phyloP scores from a whole-genome alignment of 2,329 filamentous ascomycete genomes.

The Penicillium sp. region DNA sequence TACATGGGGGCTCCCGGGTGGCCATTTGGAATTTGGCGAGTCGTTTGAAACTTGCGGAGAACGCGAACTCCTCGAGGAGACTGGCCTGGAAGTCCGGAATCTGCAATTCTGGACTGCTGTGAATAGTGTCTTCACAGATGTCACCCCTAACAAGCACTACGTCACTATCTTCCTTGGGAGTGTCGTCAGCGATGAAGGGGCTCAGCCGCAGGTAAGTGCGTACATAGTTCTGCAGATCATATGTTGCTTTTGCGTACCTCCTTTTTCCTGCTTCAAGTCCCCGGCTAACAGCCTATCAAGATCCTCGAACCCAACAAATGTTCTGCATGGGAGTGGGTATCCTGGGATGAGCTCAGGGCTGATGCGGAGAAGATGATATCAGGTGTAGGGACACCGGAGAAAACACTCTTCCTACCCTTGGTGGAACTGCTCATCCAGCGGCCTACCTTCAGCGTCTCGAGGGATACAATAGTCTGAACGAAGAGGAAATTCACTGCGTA shows the following conservation, averaged over 20 bases:
- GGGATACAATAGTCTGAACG: neutral
- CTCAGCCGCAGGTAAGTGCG: slow-evolving; percentile 56
- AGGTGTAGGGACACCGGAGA: slow-evolving; percentile 31
- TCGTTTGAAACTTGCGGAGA: slow-evolving; percentile 64
- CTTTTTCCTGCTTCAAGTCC: neutral
- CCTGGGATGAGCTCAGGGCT: slow-evolving; percentile 52
- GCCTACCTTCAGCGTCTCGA: slow-evolving; percentile 27
- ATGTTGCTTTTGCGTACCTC: neutral
- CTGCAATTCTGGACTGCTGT: slow-evolving; percentile 63
- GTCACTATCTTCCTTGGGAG: slow-evolving; percentile 72
- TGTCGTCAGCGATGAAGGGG: slow-evolving; percentile 51
- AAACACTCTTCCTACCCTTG: slow-evolving; percentile 53
- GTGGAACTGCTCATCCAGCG: slow-evolving; percentile 51
- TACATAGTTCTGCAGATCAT: slow-evolving; percentile 28
- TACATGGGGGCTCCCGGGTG: slow-evolving; percentile 71
- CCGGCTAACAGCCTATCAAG: slow-evolving; percentile 10
- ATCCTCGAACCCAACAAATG: slow-evolving; percentile 58
- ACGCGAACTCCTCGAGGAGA: slow-evolving; percentile 73
- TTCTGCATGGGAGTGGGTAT: slow-evolving; percentile 58
- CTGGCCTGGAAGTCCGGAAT: slow-evolving; percentile 61
- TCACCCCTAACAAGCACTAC: slow-evolving; percentile 66
- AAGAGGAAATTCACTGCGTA: neutral
- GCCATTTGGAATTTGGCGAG: slow-evolving; percentile 74
- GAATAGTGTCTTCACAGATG: slow-evolving; percentile 66
- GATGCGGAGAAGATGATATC: slow-evolving; percentile 39